These are phyloP conservation scores for Cudoniella acicularis DNA, from an alignment of 495 filamentous ascomycete genomes.

Conservation along the genomic window DNA sequence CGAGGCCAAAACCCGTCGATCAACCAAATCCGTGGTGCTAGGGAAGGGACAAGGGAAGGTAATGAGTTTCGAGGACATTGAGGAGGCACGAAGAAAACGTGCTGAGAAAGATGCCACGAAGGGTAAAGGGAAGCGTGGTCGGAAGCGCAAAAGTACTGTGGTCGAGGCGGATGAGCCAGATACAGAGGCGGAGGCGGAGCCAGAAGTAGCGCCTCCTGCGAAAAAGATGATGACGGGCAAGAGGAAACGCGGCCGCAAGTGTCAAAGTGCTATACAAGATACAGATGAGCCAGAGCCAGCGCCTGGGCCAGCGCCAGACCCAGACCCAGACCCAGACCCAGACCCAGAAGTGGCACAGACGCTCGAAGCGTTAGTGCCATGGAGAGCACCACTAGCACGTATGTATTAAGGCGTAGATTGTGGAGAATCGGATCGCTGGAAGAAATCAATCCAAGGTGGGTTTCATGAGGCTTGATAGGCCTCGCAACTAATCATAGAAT, in stretches of 20 bases:
- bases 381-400: conserved; percentile 11
- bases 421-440: neutral
- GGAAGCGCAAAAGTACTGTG: conserved; percentile 24
- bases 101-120: conserved; percentile 16
- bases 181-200: conserved; percentile 13
- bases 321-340: no score
- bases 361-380: no score
- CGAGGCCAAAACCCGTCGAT: conserved; percentile 24
- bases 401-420: conserved; percentile 12
- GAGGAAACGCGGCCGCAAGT: conserved; percentile 22
- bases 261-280: conserved; percentile 20
- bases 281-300: conserved; percentile 11
- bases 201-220: conserved; percentile 20
- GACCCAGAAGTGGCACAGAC: conserved; percentile 11
- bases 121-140: conserved; percentile 24
- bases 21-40: conserved; percentile 20
- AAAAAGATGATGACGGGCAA: conserved; percentile 16
- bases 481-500: neutral
- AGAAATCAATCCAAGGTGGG: neutral
- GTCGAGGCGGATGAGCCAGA: conserved; percentile 14
- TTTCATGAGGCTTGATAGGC: neutral
- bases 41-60: conserved; percentile 29
- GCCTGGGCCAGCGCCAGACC: no score
- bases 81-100: conserved; percentile 30
- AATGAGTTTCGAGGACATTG: conserved; percentile 36